Percentiles rank a stretch among this genome's conserved stretches.
Evolutionary conservation across 23 red algal species (phyloP).

Genomic region (Rhodosorus marinus): DNA sequence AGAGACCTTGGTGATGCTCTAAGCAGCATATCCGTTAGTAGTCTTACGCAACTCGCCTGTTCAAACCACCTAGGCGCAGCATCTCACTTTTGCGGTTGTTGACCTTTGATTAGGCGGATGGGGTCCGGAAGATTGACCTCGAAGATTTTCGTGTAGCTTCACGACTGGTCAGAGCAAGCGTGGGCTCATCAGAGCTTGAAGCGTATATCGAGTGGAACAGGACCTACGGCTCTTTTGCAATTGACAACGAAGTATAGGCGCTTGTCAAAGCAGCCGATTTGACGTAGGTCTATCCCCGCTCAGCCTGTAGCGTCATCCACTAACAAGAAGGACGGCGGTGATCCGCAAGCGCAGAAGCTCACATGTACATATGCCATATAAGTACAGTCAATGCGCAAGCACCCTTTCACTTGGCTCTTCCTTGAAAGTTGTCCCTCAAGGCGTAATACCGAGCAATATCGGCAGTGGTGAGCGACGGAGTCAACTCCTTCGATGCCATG

Average conservation of each 20-base stretch:
- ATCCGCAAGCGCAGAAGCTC: too few species aligned
- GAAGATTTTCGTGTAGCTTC: conserved; percentile 39
- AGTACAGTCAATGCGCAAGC: too few species aligned
- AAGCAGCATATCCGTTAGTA: conserved; percentile 16
- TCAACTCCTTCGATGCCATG: neutral
- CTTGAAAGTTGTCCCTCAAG: neutral
- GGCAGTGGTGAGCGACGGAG: neutral
- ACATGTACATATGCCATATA: too few species aligned
- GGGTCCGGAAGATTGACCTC: conserved; percentile 28
- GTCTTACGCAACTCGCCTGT: too few species aligned
- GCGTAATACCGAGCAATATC: neutral
- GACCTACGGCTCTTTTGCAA: conserved; percentile 77
- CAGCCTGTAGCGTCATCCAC: too few species aligned
- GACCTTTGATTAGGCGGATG: too few species aligned
- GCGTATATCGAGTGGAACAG: conserved; percentile 78
- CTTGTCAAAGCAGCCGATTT: too few species aligned
- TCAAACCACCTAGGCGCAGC: neutral
- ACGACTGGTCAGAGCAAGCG: conserved; percentile 44
- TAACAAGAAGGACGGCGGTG: too few species aligned
- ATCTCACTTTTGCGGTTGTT: neutral
- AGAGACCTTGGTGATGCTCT: conserved; percentile 56
- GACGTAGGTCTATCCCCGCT: too few species aligned
- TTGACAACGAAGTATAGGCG: neutral
- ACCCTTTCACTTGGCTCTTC: too few species aligned
- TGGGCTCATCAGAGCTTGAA: conserved; percentile 30